Evolutionary conservation across 495 filamentous ascomycete genomes (phyloP), one percentile per base, ranked within the genome.

Genomic region (Cudoniella acicularis): DNA sequence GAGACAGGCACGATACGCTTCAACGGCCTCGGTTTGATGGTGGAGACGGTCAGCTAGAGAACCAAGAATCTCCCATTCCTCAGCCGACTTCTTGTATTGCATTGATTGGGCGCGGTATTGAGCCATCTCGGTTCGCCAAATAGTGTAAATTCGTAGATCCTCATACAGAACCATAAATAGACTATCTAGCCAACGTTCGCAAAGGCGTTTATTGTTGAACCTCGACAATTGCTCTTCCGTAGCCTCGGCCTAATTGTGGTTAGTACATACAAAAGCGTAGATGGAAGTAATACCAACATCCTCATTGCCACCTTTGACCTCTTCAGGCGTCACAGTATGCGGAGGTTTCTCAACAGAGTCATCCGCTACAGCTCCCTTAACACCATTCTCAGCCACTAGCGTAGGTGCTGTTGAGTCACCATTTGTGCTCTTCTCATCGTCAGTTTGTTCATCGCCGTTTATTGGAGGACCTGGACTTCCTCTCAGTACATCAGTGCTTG

Each of bases 121-220:
- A 3, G 91, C 89, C 84, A 97, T 90, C 72, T 98, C 95, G 1
- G 94, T 96, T 41, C 94, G 87, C 94, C 94, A 98, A 69, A 98
- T 98, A 41, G 94, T 98, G 75, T 98, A 98, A 56, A 98, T 92
- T 25, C 94, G 90, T 10, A 98, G 83, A 67, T 98, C 94, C 71
- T 98, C 94, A 68, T 98, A 98, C 0, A 98, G 82, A 0, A 98
- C 93, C 94, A 98, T 98, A 77, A 98, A 98, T 27, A 98, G 83
- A 64, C 96, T 98, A 72, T 98, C 94, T 1, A 98, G 83, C 94
- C 94, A 98, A 61, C 94, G 84, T 69, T 98, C 94, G 67, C 94
- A 98, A 3, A 98, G 84, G 1, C 94, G 87, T 75, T 98, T 98
- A 73, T 97, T 94, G 60, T 91, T 91, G 69, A 98, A 90, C 21